These are phyloP conservation scores for Monosporascus sp. DNA, from an alignment of 2,329 filamentous ascomycete genomes.

Conservation along the genomic window DNA sequence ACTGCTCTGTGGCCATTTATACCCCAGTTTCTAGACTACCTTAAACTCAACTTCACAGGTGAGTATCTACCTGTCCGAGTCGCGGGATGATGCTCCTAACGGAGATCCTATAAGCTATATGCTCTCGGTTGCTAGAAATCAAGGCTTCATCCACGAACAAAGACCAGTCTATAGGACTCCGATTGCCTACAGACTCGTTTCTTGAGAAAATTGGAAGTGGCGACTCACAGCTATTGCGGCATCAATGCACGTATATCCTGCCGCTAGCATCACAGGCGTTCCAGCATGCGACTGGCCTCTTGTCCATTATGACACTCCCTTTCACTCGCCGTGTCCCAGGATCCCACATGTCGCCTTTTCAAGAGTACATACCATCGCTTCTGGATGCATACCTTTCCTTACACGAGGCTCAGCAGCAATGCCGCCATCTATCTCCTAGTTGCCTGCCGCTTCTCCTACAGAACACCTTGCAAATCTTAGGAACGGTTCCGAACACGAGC, in stretches of 20 bases:
- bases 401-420: slow-evolving; percentile 33
- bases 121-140: slow-evolving; percentile 20
- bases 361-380: slow-evolving; percentile 42
- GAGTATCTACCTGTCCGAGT: slow-evolving; percentile 16
- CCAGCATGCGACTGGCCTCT: slow-evolving; percentile 40
- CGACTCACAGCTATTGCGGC: slow-evolving; percentile 16
- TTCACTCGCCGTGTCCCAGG: slow-evolving; percentile 29
- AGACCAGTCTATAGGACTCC: slow-evolving; percentile 24
- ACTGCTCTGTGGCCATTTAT: slow-evolving; percentile 44
- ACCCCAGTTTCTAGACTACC: slow-evolving; percentile 41
- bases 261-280: slow-evolving; percentile 37
- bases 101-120: slow-evolving; percentile 18
- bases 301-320: slow-evolving; percentile 38
- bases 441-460: slow-evolving; percentile 33
- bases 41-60: slow-evolving; percentile 45
- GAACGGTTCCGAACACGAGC: slow-evolving; percentile 1
- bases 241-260: slow-evolving; percentile 37
- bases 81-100: neutral
- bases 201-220: slow-evolving; percentile 22
- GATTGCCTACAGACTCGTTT: slow-evolving; percentile 35
- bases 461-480: slow-evolving; percentile 29
- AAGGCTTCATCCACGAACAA: slow-evolving; percentile 19
- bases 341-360: slow-evolving; percentile 30
- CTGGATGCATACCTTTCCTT: slow-evolving; percentile 43
- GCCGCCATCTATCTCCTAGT: slow-evolving; percentile 26